Evolutionary conservation across 176 grass and related monocot species (phyloP), one percentile per base, ranked within the genome.

Genomic region (Oryza coarctata): DNA sequence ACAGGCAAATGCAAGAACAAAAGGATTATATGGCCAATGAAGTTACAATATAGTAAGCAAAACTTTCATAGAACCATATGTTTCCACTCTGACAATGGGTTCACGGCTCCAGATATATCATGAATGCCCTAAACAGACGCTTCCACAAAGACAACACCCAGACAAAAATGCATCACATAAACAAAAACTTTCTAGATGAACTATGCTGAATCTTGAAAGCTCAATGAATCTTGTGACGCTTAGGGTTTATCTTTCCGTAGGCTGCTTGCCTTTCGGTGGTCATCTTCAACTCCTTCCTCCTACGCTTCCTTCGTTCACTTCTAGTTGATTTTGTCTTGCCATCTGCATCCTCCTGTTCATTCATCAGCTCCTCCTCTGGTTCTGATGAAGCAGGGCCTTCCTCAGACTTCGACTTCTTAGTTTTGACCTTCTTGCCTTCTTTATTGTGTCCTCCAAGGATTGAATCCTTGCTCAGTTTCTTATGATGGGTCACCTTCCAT

Each of bases 401-500:
- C 33, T 79, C 64, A 17, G 57, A 72, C 50, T 43, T 84, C 5
- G 58, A 76, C 65, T 86, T 91, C 83, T 93, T 91, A 78, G 55
- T 47, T 63, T 91, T 86, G 30, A 64, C 14, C 49, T 95, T 87
- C 72, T 94, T 94, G 60, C 27, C 43, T 32, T 92, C 74, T 12
- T 63, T 89, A 14, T 84, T 85, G 65, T 82, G 73, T 75, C 86
- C 89, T 67, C 74, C 81, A 58, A 95, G 89, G 75, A 99, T 92
- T 41, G 79, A 85, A 78, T 88, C 85, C 63, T 95, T 99, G 80
- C 79, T 83, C 68, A 71, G 26, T 50, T 57, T 95, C 83, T 84
- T 86, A 73, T 99, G 96, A 78, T 90, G 87, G 9, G 93, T 95
- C 74, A 99, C 87, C 45, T 87, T 85, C 93, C 93, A 99, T 75